Percentiles rank a stretch among this genome's conserved stretches.
Evolutionary conservation across 2,329 filamentous ascomycete species (phyloP).

Genomic region (Calonectria hongkongensis): DNA sequence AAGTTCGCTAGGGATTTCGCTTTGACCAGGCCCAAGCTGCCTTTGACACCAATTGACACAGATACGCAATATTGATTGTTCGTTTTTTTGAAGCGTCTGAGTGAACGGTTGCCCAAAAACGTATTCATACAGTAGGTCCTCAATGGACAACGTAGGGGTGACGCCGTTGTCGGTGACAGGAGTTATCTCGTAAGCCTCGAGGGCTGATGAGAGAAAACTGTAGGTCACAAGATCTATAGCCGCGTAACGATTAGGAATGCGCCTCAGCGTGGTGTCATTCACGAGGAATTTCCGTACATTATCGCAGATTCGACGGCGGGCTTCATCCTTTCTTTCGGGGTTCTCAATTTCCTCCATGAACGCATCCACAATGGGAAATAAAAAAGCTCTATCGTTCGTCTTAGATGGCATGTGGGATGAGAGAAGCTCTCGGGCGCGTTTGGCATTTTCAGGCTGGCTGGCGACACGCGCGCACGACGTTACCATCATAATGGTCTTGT

Average conservation of each 20-base stretch:
- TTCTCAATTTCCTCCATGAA: slow-evolving; percentile 44
- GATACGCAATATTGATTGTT: slow-evolving; percentile 38
- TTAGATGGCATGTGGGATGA: slow-evolving; percentile 10
- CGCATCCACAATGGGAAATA: slow-evolving; percentile 47
- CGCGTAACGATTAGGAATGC: slow-evolving; percentile 41
- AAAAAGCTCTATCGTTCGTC: slow-evolving; percentile 28
- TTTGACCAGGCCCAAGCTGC: slow-evolving; percentile 42
- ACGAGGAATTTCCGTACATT: slow-evolving; percentile 38
- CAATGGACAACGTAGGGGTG: slow-evolving; percentile 35
- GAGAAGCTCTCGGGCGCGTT: slow-evolving; percentile 42
- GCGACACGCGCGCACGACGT: slow-evolving; percentile 49
- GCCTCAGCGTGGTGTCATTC: slow-evolving; percentile 33
- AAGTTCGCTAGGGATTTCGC: slow-evolving; percentile 43
- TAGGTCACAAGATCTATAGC: slow-evolving; percentile 51
- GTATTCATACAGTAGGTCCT: slow-evolving; percentile 48
- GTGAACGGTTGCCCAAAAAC: slow-evolving; percentile 48
- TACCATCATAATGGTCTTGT: slow-evolving; percentile 40
- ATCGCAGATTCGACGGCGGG: slow-evolving; percentile 30
- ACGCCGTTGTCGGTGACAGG: slow-evolving; percentile 15
- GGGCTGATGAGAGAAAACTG: slow-evolving; percentile 45
- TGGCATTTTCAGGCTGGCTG: slow-evolving; percentile 44
- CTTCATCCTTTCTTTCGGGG: slow-evolving; percentile 23
- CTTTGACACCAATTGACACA: slow-evolving; percentile 50
- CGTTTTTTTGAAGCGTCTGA: slow-evolving; percentile 22
- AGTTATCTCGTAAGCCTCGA: slow-evolving; percentile 47